phyloP scores from a whole-genome alignment of 169 alveolate species.

The Plasmodium gaboni region DNA sequence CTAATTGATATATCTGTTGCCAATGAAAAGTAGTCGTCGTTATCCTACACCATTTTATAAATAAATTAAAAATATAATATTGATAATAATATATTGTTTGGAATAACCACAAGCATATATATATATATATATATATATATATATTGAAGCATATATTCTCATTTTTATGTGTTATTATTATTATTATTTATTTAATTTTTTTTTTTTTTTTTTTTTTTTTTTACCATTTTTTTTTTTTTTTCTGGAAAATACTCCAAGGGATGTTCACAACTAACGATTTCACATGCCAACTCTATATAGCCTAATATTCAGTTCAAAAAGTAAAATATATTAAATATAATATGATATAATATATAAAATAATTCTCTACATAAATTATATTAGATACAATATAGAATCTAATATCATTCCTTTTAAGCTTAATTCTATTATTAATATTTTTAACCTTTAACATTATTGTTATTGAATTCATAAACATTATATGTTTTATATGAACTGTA shows the following conservation, averaged over 20 bases:
- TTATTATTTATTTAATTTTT: not conserved
- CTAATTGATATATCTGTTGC: slow-evolving; percentile 48
- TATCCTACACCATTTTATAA: slow-evolving; percentile 10
- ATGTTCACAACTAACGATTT: slow-evolving; percentile 20
- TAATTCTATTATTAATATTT: not conserved
- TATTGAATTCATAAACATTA: slow-evolving; percentile 15
- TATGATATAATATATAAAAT: not conserved
- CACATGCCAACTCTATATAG: slow-evolving; percentile 46
- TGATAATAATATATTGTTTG: too few species aligned
- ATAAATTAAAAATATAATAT: not conserved
- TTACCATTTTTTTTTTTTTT: slow-evolving; percentile 19
- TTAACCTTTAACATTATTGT: slow-evolving; percentile 26
- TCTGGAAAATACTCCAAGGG: slow-evolving; percentile 26
- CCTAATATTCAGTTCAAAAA: slow-evolving; percentile 11
- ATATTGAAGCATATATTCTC: too few species aligned
- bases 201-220: not conserved
- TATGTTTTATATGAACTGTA: slow-evolving; percentile 48
- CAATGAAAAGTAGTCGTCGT: slow-evolving; percentile 30
- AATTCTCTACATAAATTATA: too few species aligned
- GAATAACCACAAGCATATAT: too few species aligned
- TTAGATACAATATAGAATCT: too few species aligned
- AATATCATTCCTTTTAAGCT: too few species aligned
- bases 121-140: not conserved
- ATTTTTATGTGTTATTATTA: not conserved
- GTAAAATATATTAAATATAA: not conserved